Conservation (phyloP, 257 asterid species). For the Solanum paucissectum region DNA sequence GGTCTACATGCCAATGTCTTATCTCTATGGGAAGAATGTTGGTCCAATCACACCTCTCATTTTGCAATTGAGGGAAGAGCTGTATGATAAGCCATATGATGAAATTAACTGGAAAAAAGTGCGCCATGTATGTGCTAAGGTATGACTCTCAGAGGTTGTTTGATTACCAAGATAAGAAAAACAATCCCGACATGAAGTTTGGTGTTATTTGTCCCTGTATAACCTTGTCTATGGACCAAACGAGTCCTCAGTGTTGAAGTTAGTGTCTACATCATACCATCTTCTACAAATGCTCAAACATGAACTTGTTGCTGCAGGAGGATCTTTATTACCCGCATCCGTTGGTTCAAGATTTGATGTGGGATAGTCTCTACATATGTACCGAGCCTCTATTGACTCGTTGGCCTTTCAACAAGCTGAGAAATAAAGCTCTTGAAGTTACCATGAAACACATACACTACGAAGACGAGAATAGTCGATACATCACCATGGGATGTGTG, state of each 20-base stretch:
- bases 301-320: slow-evolving; percentile 28
- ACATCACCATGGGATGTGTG: slow-evolving; percentile 62
- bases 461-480: slow-evolving; percentile 68
- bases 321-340: slow-evolving; percentile 72
- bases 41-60: slow-evolving; percentile 62
- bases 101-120: slow-evolving; percentile 47
- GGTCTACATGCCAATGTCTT: slow-evolving; percentile 83
- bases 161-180: background rate
- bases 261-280: background rate
- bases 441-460: slow-evolving; percentile 67
- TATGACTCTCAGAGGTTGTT: background rate
- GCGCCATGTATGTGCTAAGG: slow-evolving; percentile 58
- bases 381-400: slow-evolving; percentile 64
- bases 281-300: background rate
- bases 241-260: background rate
- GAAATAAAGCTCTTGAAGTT: slow-evolving; percentile 54
- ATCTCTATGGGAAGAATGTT: slow-evolving; percentile 58
- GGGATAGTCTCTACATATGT: slow-evolving; percentile 47
- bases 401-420: slow-evolving; percentile 59
- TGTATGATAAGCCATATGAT: slow-evolving; percentile 47
- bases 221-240: background rate
- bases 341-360: slow-evolving; percentile 47
- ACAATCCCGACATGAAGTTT: background rate
- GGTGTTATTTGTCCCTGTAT: background rate
- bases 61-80: slow-evolving; percentile 49